Conservation (phyloP, 1,284 basidiomycete species). For the Coriolopsis trogii region DNA sequence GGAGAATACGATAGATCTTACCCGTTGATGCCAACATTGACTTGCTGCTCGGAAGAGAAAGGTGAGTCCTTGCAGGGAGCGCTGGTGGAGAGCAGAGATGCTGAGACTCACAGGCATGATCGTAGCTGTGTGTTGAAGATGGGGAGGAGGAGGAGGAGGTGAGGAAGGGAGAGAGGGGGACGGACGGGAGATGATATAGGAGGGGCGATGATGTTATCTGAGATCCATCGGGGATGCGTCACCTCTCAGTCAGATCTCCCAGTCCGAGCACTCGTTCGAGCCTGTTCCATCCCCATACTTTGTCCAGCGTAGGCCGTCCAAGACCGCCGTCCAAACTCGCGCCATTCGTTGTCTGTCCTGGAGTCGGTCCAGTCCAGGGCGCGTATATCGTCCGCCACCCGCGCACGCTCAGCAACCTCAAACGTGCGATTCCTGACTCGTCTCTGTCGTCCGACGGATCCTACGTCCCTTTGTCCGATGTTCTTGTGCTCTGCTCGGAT, state of each 20-base stretch:
- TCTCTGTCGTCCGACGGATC: slow-evolving; percentile 2
- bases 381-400: too few species aligned
- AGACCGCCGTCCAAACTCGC: too few species aligned
- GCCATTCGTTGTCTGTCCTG: too few species aligned
- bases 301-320: too few species aligned
- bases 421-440: slow-evolving; percentile 16
- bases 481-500: slow-evolving; percentile 12
- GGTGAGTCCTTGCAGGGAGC: neutral
- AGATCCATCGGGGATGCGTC: slow-evolving; percentile 12
- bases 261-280: neutral
- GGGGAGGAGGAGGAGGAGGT: slow-evolving; percentile 11
- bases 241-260: neutral
- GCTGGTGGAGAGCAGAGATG: neutral
- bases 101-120: slow-evolving; percentile 27
- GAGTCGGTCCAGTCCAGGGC: too few species aligned
- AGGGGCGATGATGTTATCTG: slow-evolving; percentile 22
- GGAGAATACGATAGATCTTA: slow-evolving; percentile 33
- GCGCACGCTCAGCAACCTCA: neutral
- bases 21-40: slow-evolving; percentile 96
- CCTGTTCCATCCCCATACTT: neutral
- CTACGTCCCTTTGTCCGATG: neutral
- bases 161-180: slow-evolving; percentile 2
- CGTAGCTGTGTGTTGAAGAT: slow-evolving; percentile 2
- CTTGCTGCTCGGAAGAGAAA: slow-evolving; percentile 34
- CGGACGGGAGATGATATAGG: slow-evolving; percentile 10